A percentile compares a stretch with the other conserved stretches of the same genome.
Conservation (phyloP, 352 stramenopile species). For the Thalassiosira mediterranea region DNA sequence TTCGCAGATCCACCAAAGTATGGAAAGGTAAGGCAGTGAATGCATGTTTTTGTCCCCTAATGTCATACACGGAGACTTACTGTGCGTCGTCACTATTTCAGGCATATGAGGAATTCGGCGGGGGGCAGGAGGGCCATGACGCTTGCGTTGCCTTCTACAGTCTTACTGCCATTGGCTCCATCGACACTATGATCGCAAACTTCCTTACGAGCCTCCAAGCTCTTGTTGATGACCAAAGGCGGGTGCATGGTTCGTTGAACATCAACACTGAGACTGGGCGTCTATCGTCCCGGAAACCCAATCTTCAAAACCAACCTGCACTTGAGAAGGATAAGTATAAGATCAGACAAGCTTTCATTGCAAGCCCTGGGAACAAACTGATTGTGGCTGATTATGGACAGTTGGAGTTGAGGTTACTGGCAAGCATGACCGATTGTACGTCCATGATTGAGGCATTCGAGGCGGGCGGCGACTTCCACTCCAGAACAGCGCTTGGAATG, state of each 20-base stretch:
- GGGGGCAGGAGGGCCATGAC: conserved; percentile 90
- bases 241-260: conserved; percentile 98
- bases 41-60: conserved; percentile 15
- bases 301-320: conserved; percentile 98
- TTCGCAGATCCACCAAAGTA: conserved; percentile 84
- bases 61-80: conserved; percentile 5
- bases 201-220: conserved; percentile 71
- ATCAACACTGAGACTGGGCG: conserved; percentile 99
- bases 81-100: too few relatives aligned
- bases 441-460: conserved; percentile 99
- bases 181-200: conserved; percentile 99
- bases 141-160: conserved; percentile 94
- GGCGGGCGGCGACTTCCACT: conserved; percentile 88
- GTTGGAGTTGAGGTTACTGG: conserved; percentile 97
- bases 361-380: conserved; percentile 92
- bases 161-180: conserved; percentile 94
- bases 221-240: conserved; percentile 90
- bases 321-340: conserved; percentile 92
- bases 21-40: conserved; percentile 65
- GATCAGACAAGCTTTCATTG: conserved; percentile 91
- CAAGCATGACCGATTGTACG: conserved; percentile 97
- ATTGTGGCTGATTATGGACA: conserved; percentile 99
- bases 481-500: conserved; percentile 97
- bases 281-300: conserved; percentile 95
- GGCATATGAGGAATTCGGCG: conserved; percentile 93